Evolutionary conservation across 208 protist species (phyloP).

Genomic region (Acanthamoeba rhysodes): DNA sequence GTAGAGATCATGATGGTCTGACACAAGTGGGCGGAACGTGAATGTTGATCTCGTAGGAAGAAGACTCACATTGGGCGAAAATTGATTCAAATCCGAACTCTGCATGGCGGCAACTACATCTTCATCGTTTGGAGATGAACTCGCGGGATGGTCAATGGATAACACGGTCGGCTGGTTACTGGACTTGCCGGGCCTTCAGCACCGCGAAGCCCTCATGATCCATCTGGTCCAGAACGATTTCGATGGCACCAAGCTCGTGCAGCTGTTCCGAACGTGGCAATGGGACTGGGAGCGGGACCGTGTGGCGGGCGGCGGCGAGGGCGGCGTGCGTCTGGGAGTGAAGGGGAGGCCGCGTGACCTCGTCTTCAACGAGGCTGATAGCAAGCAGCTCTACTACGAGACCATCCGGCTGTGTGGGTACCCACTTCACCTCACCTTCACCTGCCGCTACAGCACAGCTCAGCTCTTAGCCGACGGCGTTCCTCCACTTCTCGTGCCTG

Average conservation of each 20-base stretch:
- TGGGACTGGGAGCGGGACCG: slow-evolving; percentile 16
- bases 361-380: slow-evolving; percentile 39
- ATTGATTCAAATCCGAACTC: background rate
- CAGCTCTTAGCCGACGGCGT: background rate
- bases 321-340: background rate
- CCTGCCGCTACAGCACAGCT: background rate
- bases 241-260: slow-evolving; percentile 54
- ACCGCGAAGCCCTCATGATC: slow-evolving; percentile 40
- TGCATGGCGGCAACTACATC: background rate
- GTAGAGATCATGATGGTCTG: no score
- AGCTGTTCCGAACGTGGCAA: slow-evolving; percentile 57
- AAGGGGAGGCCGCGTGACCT: slow-evolving; percentile 43
- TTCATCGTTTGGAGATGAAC: background rate
- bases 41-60: no score
- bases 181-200: slow-evolving; percentile 19
- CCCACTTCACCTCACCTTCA: background rate
- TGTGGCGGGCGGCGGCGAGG: background rate
- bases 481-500: background rate
- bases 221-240: slow-evolving; percentile 34
- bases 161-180: slow-evolving; percentile 44
- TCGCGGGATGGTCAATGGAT: slow-evolving; percentile 5
- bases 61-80: no score
- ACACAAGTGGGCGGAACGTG: no score
- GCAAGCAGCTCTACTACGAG: slow-evolving; percentile 41
- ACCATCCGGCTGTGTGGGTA: slow-evolving; percentile 39